phyloP scores from a whole-genome alignment of 495 filamentous ascomycete species.

The Tricharina praecox region DNA sequence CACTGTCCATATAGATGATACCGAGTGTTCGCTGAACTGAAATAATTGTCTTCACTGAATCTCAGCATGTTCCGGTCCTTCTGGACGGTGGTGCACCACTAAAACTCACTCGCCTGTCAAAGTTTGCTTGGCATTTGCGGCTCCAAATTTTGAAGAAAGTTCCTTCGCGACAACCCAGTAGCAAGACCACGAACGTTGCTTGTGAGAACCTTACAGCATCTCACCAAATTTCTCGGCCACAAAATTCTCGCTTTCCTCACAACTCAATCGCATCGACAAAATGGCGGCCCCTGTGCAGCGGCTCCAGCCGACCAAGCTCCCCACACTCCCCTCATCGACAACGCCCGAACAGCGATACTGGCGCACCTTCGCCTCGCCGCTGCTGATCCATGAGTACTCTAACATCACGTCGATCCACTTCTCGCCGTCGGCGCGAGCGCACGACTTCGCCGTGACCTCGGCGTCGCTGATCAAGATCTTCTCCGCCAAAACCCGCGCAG shows the following conservation, averaged over 20 bases:
- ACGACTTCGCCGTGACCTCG: slow-evolving; percentile 82
- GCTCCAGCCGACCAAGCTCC: slow-evolving; percentile 67
- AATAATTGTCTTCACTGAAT: too few species aligned
- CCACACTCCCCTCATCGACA: slow-evolving; percentile 46
- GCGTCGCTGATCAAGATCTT: slow-evolving; percentile 84
- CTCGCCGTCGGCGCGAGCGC: slow-evolving; percentile 44
- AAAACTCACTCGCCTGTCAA: too few species aligned
- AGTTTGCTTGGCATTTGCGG: background rate
- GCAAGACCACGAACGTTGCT: too few species aligned
- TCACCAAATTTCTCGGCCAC: too few species aligned
- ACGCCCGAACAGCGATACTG: slow-evolving; percentile 92
- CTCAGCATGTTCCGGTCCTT: too few species aligned
- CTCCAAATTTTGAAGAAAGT: background rate
- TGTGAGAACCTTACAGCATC: too few species aligned
- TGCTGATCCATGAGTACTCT: slow-evolving; percentile 69
- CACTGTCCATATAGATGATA: too few species aligned
- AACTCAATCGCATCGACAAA: background rate
- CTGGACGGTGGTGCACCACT: too few species aligned
- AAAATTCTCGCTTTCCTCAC: background rate
- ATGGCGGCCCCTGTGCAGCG: slow-evolving; percentile 86
- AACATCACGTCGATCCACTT: slow-evolving; percentile 78
- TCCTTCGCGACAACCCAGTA: background rate
- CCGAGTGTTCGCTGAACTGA: too few species aligned
- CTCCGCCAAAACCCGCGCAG: slow-evolving; percentile 71
- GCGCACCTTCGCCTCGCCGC: slow-evolving; percentile 76